Evolutionary conservation across 768 basidiomycete genomes (phyloP), one percentile per base, ranked within the genome.

Genomic region (Gloeostereum incarnatum): DNA sequence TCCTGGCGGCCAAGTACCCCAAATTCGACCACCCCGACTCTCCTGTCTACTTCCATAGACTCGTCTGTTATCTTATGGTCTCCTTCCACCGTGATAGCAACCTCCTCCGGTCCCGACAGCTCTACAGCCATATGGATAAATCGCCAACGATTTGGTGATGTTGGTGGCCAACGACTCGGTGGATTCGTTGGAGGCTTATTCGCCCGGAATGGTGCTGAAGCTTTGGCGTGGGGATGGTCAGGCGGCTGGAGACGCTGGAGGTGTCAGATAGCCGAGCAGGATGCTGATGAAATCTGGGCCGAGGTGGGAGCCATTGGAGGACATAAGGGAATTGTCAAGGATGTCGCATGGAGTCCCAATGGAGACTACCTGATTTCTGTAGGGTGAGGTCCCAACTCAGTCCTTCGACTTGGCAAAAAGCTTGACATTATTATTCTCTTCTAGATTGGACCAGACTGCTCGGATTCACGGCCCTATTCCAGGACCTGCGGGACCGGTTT

Each of bases 1-100:
- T 65, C 78, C 23, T 99, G 93, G 91, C 69, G 81, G 8, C 76
- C 82, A 1, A 51, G 21, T 19, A 34, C 39, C 10, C 24, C 43
- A 5, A 31, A 47, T 1, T 22, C 45, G 5, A 50, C 60, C 9
- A 46, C 48, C 1, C 68, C 69, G 3, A 79, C 75, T 0, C 69
- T 98, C 5, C 66, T 98, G n/a, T 93, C 92, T 8, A 84, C 90
- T 4, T 94, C 96, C 1, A 83, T 88, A 1, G 96, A 99, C 58
- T 94, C 93, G 14, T 97, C 93, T 6, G 55, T 98, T 19, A 98
- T 98, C 43, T 59, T 98, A 37, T 99, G 96, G 96, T 81, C 85
- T 2, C 88, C 89, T 1, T 79, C 87, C 0, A 60, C 67, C 6
- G 58, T 73, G 9, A 45, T 62, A 41, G 45, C 53, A 6, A 11